Conservation (phyloP, 1,139 yeast genomes). For the Lodderomyces orthopsilosis region DNA sequence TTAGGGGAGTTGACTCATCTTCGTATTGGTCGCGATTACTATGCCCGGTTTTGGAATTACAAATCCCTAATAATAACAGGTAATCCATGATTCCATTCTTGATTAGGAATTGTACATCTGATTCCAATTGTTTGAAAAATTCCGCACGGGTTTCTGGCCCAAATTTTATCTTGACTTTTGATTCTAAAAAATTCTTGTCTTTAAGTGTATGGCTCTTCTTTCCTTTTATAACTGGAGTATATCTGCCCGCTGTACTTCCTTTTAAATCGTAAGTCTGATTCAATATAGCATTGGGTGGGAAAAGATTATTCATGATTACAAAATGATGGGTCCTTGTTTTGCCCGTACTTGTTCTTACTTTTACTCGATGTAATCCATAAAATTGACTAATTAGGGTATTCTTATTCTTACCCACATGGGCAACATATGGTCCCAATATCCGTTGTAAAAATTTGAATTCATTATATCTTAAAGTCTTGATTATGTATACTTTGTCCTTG, state of each 20-base stretch:
- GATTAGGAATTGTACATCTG: conserved; percentile 72
- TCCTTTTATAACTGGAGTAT: conserved; percentile 37
- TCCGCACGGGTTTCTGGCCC: conserved; percentile 65
- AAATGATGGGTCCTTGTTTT: conserved; percentile 83
- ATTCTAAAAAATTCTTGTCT: conserved; percentile 84
- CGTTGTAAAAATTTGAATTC: conserved; percentile 83
- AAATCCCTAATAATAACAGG: conserved; percentile 83
- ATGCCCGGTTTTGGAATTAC: conserved; percentile 64
- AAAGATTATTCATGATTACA: conserved; percentile 93
- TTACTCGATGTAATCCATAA: conserved; percentile 92
- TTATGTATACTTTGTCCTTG: conserved; percentile 88
- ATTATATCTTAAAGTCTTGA: conserved; percentile 91
- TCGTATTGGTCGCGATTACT: conserved; percentile 41
- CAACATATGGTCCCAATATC: conserved; percentile 73
- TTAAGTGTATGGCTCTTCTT: conserved; percentile 52
- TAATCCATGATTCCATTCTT: conserved; percentile 91
- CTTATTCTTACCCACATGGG: conserved; percentile 80
- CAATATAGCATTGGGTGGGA: conserved; percentile 91
- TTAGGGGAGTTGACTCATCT: conserved; percentile 49
- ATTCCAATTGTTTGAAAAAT: conserved; percentile 66
- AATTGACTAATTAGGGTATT: conserved; percentile 89
- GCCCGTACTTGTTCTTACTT: conserved; percentile 57
- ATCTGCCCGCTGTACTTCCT: conserved; percentile 89
- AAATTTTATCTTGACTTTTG: conserved; percentile 57
- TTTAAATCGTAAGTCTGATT: conserved; percentile 87